Base-by-base conservation (phyloP, 1,139 yeast genomes). In the Suhomyces kunorum region DNA sequence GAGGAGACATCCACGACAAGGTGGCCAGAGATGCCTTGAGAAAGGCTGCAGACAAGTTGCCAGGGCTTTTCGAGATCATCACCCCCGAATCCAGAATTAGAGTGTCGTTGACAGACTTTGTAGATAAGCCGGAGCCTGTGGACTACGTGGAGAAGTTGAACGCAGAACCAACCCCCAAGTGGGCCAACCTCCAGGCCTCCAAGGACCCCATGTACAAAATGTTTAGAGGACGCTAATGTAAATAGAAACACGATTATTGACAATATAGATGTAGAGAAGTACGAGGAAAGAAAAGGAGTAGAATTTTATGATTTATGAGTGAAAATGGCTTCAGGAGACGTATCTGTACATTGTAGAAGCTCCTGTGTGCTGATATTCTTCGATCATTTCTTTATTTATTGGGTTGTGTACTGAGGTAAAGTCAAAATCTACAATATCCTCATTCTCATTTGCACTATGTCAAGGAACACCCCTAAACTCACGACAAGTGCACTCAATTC, bases 11-110 rank as follows among this genome's bases (percentile, higher is more conserved):
- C 51, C 98, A 94, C 63, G 96, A 88, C 58, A 81, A 80, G 53
- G 87, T 88, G 23, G 98, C 97, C 17, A 79, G 87, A 56, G 97
- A 92, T 54, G 95, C 96, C 1, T 78, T 92, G 55, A 78, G 96
- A 61, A 87, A 88, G 60, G 97, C 97, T 2, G 84, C 94, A 25
- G 90, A 83, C 50, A 92, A 90, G 63, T 74, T 92, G 42, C 98
- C 99, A 0, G 98, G 98, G 8, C 76, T 81, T 35, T 89, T 85
- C 66, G 98, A 92, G 64, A 84, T 92, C 55, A 81, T 92, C 40
- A 81, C 83, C 35, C 76, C 71, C 41, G 79, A 76, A 13, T 77
- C 87, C 8, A 71, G 77, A 43, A 78, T 89, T 26, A 80, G 95
- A 68, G 83, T 84, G 9, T 90, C 97, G 27, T 71, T 88, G 40